Conservation (phyloP, 1,139 yeast species). For the Blastobotrys persicus region DNA sequence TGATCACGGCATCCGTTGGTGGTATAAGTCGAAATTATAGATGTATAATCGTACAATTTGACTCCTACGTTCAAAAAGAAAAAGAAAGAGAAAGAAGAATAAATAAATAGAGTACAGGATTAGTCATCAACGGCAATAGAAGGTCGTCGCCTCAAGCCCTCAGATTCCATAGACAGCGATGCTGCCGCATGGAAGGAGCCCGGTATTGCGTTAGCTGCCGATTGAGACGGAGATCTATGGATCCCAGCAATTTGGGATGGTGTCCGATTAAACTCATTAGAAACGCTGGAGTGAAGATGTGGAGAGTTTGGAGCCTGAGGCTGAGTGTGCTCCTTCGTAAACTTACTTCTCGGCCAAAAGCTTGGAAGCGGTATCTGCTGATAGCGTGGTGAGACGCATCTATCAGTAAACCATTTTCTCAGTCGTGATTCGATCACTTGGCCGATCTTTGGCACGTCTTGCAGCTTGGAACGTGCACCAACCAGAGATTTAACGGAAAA, state of each 20-base stretch:
- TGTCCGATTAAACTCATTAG: neutral
- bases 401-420: slow-evolving; percentile 84
- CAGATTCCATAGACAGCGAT: neutral
- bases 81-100: neutral
- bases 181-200: neutral
- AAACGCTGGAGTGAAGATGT: neutral
- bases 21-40: slow-evolving; percentile 43
- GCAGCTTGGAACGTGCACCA: slow-evolving; percentile 89
- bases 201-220: slow-evolving; percentile 4
- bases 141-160: slow-evolving; percentile 1
- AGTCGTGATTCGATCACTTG: slow-evolving; percentile 78
- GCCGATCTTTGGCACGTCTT: slow-evolving; percentile 89
- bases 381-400: slow-evolving; percentile 91
- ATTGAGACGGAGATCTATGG: slow-evolving; percentile 5
- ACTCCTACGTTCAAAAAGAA: neutral
- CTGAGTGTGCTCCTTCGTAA: slow-evolving; percentile 42
- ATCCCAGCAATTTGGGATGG: slow-evolving; percentile 1
- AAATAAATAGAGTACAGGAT: neutral
- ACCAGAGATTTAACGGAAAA: slow-evolving; percentile 81
- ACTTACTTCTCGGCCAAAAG: slow-evolving; percentile 84
- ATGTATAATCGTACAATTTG: neutral
- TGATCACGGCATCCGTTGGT: slow-evolving; percentile 65
- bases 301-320: slow-evolving; percentile 4
- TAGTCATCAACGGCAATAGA: slow-evolving; percentile 7
- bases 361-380: slow-evolving; percentile 82